Base-by-base conservation (phyloP, 208 protist species). In the Phytomonas sp. region DNA sequence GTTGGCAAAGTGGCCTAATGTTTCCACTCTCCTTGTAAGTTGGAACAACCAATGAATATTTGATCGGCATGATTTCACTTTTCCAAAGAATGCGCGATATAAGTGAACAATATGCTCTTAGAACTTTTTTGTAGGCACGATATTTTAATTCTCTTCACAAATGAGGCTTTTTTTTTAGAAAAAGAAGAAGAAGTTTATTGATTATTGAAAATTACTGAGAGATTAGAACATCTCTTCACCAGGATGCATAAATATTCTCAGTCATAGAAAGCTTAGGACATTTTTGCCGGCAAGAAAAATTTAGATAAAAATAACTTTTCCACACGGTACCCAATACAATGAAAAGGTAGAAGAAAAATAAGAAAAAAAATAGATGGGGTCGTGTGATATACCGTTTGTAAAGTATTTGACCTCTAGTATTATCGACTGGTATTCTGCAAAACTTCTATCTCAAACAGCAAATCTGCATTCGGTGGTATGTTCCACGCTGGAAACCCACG, bases 361-460 rank as follows among this genome's bases (percentile, higher is more conserved):
- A 51, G 13, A 51, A 51, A 51, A 51, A 51, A 51, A 51, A 20
- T 6, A 51, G 13, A 1, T 51, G 4, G 3, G 20, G 13, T 23
- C 20, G 36, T 40, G 4, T 40, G 13, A 20, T 20, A 6, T 4
- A 51, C 40, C 13, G 13, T 64, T 64, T 64, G 13, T 64, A 64
- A 40, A 40, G 60, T 1, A 64, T 64, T 3, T 20, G 13, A 33
- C 33, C 66, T 37, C 62, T 53, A 36, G 30, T 76, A 56, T 5
- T 13, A 28, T 28, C 37, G 68, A 67, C 36, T 81, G 31, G 33
- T 76, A 62, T 94, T 88, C 62, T 87, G 82, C 32, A 97, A 76
- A 66, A 97, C 62, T 76, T 97, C 86, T 71, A 97, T 95, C 51
- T 95, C 89, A 62, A 97, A 97, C 31, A 96, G 66, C 37, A 97